phyloP scores from a whole-genome alignment of 1,284 basidiomycete species.

The Agaricales sp. region DNA sequence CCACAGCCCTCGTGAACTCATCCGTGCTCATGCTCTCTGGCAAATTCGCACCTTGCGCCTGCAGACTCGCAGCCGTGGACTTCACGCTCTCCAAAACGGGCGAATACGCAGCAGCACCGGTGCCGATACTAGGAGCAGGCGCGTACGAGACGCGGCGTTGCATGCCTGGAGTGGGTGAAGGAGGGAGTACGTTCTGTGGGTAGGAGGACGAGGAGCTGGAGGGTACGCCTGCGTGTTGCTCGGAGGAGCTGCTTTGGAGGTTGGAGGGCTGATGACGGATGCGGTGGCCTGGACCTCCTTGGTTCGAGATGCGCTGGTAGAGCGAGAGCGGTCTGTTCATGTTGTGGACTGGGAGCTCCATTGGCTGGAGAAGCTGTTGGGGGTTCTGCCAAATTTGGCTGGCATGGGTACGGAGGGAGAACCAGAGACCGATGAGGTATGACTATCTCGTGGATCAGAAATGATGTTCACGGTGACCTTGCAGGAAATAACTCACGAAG shows the following conservation, averaged over 20 bases:
- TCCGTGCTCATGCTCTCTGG: slow-evolving; percentile 69
- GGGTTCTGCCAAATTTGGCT: slow-evolving; percentile 99
- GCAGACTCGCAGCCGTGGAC: slow-evolving; percentile 57
- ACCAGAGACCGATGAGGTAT: slow-evolving; percentile 96
- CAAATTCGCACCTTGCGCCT: slow-evolving; percentile 43
- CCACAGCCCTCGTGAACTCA: slow-evolving; percentile 85
- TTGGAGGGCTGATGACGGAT: slow-evolving; percentile 14
- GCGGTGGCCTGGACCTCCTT: neutral
- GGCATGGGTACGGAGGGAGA: slow-evolving; percentile 96
- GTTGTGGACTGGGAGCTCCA: slow-evolving; percentile 40
- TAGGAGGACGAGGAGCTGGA: slow-evolving; percentile 22
- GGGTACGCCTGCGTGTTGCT: slow-evolving; percentile 7
- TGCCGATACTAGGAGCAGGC: slow-evolving; percentile 25
- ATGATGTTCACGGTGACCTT: neutral
- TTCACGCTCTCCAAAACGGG: slow-evolving; percentile 75
- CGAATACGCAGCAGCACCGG: slow-evolving; percentile 29
- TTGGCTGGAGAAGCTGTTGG: slow-evolving; percentile 67
- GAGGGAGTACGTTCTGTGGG: slow-evolving; percentile 12
- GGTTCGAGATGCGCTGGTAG: slow-evolving; percentile 50
- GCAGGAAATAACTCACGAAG: slow-evolving; percentile 66
- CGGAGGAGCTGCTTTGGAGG: slow-evolving; percentile 12
- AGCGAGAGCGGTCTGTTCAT: slow-evolving; percentile 55
- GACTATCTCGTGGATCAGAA: slow-evolving; percentile 50
- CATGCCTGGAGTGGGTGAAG: slow-evolving; percentile 14
- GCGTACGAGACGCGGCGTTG: slow-evolving; percentile 46